These are phyloP conservation scores for Russula dissimulans DNA, from an alignment of 768 basidiomycete genomes.

Conservation along the genomic window DNA sequence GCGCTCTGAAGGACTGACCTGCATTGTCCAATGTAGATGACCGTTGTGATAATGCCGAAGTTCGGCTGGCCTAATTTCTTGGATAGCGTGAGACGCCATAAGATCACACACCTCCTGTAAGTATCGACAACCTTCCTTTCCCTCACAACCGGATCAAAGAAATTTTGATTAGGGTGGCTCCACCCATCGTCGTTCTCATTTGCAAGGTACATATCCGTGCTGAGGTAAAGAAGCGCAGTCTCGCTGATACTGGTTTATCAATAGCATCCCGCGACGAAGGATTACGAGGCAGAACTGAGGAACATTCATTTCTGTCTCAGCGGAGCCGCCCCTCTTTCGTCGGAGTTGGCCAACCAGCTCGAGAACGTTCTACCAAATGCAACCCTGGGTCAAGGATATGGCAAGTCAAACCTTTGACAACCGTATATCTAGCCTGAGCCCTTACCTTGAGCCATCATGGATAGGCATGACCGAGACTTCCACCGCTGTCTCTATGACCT, in stretches of 20 bases:
- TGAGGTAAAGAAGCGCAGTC: neutral
- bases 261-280: constrained; percentile 25
- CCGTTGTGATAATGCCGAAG: constrained; percentile 27
- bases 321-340: constrained; percentile 30
- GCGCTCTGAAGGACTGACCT: neutral
- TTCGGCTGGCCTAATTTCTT: constrained; percentile 29
- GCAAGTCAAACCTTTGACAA: constrained; percentile 22
- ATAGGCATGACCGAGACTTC: constrained; percentile 65
- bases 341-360: constrained; percentile 33
- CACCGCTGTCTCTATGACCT: constrained; percentile 44
- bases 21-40: constrained; percentile 18
- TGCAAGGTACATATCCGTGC: constrained; percentile 23
- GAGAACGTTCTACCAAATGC: constrained; percentile 45
- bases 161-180: constrained; percentile 18
- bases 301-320: constrained; percentile 23
- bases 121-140: neutral
- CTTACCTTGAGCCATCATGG: neutral
- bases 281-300: constrained; percentile 23
- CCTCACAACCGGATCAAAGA: neutral
- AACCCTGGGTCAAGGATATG: constrained; percentile 53
- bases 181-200: constrained; percentile 26
- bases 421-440: neutral
- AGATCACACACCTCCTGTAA: constrained; percentile 29
- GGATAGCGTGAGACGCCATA: constrained; percentile 27
- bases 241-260: neutral